Evolutionary conservation across 202 grass and related monocot genomes (phyloP).

Genomic region (Bolboschoenoplectus hybrid): DNA sequence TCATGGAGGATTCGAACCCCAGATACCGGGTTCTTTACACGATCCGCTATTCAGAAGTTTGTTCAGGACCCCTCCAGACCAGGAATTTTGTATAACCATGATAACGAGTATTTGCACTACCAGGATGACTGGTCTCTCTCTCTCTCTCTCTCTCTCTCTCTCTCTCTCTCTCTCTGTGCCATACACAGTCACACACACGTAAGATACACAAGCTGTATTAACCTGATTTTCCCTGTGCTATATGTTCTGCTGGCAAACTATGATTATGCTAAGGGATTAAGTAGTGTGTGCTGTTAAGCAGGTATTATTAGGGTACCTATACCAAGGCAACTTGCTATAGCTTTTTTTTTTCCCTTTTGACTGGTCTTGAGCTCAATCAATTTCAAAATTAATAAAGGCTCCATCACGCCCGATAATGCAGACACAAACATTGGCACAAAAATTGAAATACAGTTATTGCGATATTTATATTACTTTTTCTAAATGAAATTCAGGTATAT

Average conservation of each 20-base stretch:
- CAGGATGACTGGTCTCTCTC: conserved; percentile 88
- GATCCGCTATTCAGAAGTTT: conserved; percentile 68
- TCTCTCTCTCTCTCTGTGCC: background rate
- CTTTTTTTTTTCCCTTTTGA: background rate
- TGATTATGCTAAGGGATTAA: background rate
- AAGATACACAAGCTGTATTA: background rate
- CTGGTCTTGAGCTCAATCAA: background rate
- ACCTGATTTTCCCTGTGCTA: background rate
- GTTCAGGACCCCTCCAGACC: conserved; percentile 72
- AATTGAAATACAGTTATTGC: background rate
- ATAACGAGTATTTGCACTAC: conserved; percentile 92
- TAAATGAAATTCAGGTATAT: conserved; percentile 67
- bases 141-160: background rate
- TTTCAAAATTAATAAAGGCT: background rate
- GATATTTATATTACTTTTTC: background rate
- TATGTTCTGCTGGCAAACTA: background rate
- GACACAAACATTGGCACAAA: background rate
- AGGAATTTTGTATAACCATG: conserved; percentile 89
- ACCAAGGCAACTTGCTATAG: background rate
- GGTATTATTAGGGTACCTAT: background rate
- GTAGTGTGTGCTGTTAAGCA: background rate
- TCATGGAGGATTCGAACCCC: conserved; percentile 78
- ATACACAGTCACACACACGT: background rate
- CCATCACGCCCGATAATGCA: background rate
- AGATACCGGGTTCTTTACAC: conserved; percentile 80